phyloP scores from a whole-genome alignment of 108 stramenopile genomes.

The Cafeteria roenbergensis region DNA sequence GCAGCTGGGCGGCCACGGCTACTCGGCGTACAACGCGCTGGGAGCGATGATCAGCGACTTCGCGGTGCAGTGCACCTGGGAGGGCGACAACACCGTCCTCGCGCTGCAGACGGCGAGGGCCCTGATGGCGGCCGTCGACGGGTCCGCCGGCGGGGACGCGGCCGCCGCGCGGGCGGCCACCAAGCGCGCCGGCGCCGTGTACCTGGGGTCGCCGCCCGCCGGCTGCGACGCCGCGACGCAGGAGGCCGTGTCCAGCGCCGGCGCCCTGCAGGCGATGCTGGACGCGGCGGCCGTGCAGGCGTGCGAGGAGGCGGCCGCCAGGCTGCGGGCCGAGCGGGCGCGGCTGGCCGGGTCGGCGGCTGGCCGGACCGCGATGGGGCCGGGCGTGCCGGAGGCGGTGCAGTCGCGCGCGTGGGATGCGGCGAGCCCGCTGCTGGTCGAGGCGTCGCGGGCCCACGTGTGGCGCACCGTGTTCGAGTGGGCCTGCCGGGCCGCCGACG shows the following conservation, averaged over 20 bases:
- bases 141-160: background rate
- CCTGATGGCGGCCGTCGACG: background rate
- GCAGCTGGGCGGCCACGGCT: slow-evolving; percentile 38
- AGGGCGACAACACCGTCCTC: slow-evolving; percentile 16
- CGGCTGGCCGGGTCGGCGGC: background rate
- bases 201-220: background rate
- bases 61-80: slow-evolving; percentile 13
- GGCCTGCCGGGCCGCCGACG: background rate
- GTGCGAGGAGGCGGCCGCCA: background rate
- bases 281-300: background rate
- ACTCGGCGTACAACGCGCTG: slow-evolving; percentile 9
- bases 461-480: background rate
- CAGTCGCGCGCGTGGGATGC: background rate
- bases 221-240: background rate
- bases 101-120: slow-evolving; percentile 15
- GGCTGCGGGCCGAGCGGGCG: background rate
- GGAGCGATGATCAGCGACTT: slow-evolving; percentile 11
- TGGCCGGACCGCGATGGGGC: background rate
- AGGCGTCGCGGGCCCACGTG: background rate
- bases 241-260: too few relatives aligned
- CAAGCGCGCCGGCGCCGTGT: background rate
- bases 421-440: background rate
- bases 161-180: slow-evolving; percentile 4
- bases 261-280: background rate
- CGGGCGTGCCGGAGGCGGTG: background rate